Base-by-base conservation (phyloP, 306 rosid species). In the Argentina anserina region DNA sequence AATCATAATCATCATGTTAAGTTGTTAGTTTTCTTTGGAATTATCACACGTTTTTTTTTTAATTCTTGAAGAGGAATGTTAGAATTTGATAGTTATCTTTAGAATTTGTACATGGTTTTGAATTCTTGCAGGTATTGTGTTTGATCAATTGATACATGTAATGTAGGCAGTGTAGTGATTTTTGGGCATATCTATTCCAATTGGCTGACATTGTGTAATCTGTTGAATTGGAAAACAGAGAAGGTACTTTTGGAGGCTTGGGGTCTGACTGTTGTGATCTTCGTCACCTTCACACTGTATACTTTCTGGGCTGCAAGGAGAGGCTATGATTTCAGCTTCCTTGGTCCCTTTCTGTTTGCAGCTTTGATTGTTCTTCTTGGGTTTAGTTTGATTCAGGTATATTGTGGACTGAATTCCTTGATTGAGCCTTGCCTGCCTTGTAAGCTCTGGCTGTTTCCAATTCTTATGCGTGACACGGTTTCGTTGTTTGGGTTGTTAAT, bases 221-320 rank as follows among this genome's bases (percentile, higher is more conserved):
- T 59, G 65, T 12, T 28, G 3, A 28, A 69, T 53, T 12, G 46
- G 20, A n/a, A 31, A 69, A 71, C 85, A 88, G 90, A 84, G 46
- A 53, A 0, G 20, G n/a, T 86, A 0, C 72, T 88, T 7, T 14
- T 80, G 67, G 85, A 81, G 77, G 84, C 92, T 40, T 81, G 79
- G 45, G 49, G 82, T 36, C 72, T 88, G 18, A 83, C 88, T 4
- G 75, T 82, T 46, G 83, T 58, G 62, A 87, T 86, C 66, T 84
- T 86, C 17, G 21, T 12, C 2, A 65, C 83, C 74, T 70, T 88
- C 3, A 88, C 87, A 0, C 0, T 75, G 0, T 88, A 85, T 74
- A 85, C 90, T 61, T 86, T 88, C 52, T 88, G 92, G 92, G 88
- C 84, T 3, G 90, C 83, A 21, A 88, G 80, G 73, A 85, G 86